Evolutionary conservation across 2,329 filamentous ascomycete species (phyloP).

Genomic region (Alternaria triticimaculans): DNA sequence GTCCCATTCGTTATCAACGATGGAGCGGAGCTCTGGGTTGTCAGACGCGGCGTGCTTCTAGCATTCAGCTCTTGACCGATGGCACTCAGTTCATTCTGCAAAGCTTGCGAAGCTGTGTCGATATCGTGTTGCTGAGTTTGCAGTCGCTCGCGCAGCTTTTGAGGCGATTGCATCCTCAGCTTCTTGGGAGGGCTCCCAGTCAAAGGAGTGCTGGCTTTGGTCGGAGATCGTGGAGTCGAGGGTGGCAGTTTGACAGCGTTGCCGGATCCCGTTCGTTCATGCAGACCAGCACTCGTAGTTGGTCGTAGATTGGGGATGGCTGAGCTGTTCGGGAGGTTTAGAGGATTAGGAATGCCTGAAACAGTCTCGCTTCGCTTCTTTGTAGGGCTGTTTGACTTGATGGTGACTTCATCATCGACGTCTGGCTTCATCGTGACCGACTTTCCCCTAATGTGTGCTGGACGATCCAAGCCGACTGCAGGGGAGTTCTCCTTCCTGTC

Average conservation of each 20-base stretch:
- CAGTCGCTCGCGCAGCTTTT: conserved; percentile 79
- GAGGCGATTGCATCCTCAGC: conserved; percentile 64
- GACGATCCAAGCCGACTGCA: conserved; percentile 31
- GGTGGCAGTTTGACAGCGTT: conserved; percentile 66
- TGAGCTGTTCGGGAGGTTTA: conserved; percentile 22
- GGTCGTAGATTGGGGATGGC: conserved; percentile 59
- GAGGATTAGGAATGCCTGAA: conserved; percentile 57
- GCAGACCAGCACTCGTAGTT: conserved; percentile 54
- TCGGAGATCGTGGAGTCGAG: conserved; percentile 38
- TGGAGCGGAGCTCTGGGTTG: conserved; percentile 39
- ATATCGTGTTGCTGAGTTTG: conserved; percentile 80
- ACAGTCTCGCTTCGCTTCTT: conserved; percentile 55
- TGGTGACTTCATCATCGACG: conserved; percentile 44
- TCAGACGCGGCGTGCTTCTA: conserved; percentile 39
- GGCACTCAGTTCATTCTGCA: conserved; percentile 78
- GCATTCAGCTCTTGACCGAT: conserved; percentile 80
- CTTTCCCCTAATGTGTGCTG: conserved; percentile 30
- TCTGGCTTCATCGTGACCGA: conserved; percentile 27
- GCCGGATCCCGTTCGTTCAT: conserved; percentile 57
- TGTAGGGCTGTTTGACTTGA: conserved; percentile 48
- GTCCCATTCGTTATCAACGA: conserved; percentile 25
- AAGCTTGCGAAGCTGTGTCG: conserved; percentile 69
- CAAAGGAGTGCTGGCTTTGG: conserved; percentile 29
- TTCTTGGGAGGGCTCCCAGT: conserved; percentile 31
- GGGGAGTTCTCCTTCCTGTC: conserved; percentile 50